Base-by-base conservation (phyloP, 495 filamentous ascomycete species). In the Neurospora africana region DNA sequence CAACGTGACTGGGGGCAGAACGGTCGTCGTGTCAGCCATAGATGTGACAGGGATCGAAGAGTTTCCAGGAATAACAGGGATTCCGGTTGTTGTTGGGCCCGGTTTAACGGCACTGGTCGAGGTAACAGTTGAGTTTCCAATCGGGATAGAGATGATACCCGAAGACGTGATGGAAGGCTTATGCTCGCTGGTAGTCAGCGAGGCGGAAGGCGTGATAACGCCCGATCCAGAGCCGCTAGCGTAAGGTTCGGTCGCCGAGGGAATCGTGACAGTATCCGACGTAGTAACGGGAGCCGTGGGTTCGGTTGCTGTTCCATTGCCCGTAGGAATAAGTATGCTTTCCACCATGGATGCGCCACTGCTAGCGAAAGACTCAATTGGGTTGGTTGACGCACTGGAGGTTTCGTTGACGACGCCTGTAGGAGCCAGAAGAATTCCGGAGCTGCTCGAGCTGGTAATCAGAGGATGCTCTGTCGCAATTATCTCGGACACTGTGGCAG, bases 371-470 rank as follows among this genome's bases (percentile, higher is more conserved):
- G 71, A 72, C 27, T 43, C 39, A 47, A 69, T 69, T 11, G 68
- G 71, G 38, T 69, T 68, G 39, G 30, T 53, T 36, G 30, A 53
- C 67, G 71, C 33, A 65, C 53, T 65, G 53, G 53, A 65, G 13
- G 71, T 69, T 15, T 37, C 39, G 11, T 37, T 75, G 37, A 73
- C 74, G 37, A 75, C 73, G 65, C 71, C 71, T 30, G 72, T 73
- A n/a, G 74, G 72, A 7, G 69, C 71, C 2, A 75, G 15, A 19
- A 74, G 37, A 7, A 74, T 74, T 38, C 13, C 68, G 19, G 71
- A 33, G 27, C 53, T 65, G 53, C 53, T 72, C 30, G 71, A 69
- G 71, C 67, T 72, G 40, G 68, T 72, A 33, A 44, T 38, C 21
- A 68, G 13, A 11, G 71, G 71, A 30, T 68, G 68, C 68, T 69